Evolutionary conservation across 1,139 yeast species (phyloP).

Genomic region (Magnusiomyces ingens): DNA sequence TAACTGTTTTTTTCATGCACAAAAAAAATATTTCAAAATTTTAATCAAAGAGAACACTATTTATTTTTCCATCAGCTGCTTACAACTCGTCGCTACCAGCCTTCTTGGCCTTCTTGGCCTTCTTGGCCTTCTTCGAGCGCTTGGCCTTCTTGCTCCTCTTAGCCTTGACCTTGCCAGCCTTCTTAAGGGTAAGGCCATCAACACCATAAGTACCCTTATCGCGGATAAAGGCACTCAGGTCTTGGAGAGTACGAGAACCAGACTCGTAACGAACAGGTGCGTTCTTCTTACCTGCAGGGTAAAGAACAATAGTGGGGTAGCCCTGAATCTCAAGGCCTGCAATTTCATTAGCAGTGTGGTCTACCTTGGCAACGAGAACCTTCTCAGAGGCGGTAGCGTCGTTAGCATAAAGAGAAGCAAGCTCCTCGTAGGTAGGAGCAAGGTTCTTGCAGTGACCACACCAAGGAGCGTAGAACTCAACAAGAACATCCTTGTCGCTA

Average conservation of each 20-base stretch:
- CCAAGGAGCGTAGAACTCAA: slow-evolving; percentile 98
- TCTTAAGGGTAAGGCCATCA: slow-evolving; percentile 40
- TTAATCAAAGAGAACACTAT: no score
- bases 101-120: slow-evolving; percentile 9
- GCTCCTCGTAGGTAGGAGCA: slow-evolving; percentile 87
- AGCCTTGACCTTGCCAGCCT: slow-evolving; percentile 33
- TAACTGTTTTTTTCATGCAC: no score
- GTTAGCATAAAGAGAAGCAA: slow-evolving; percentile 59
- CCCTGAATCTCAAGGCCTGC: slow-evolving; percentile 68
- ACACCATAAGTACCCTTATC: slow-evolving; percentile 53
- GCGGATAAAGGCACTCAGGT: slow-evolving; percentile 62
- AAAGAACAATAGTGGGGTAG: slow-evolving; percentile 87
- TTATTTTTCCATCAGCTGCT: background rate
- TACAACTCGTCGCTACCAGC: slow-evolving; percentile 17
- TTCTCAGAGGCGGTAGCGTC: slow-evolving; percentile 36
- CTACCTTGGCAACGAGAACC: slow-evolving; percentile 77
- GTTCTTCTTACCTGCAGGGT: slow-evolving; percentile 84
- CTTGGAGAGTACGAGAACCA: slow-evolving; percentile 70
- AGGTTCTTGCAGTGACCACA: slow-evolving; percentile 97
- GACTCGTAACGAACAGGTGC: slow-evolving; percentile 57
- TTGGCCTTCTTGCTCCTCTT: slow-evolving; percentile 16
- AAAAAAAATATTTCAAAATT: no score
- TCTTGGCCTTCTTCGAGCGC: slow-evolving; percentile 16
- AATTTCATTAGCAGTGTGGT: slow-evolving; percentile 86
- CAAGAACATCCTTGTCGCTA: slow-evolving; percentile 73